phyloP scores from a whole-genome alignment of 2,329 filamentous ascomycete genomes.

The Dothistroma pini region DNA sequence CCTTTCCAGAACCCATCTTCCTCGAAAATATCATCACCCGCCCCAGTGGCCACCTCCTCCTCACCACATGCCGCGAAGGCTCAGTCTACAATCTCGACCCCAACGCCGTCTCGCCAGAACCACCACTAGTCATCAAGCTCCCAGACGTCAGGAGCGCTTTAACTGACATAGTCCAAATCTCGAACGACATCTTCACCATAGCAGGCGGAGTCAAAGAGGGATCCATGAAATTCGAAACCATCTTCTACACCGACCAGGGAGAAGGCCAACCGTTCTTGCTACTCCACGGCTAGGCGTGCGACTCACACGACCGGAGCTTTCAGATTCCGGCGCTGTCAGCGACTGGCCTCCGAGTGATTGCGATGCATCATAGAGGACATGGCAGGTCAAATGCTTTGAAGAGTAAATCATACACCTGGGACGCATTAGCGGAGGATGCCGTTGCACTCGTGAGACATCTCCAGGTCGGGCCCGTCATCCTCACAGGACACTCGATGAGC shows the following conservation, averaged over 20 bases:
- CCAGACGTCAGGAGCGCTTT: neutral
- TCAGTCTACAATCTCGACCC: conserved; percentile 6
- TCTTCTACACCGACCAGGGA: neutral
- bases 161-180: conserved; percentile 9
- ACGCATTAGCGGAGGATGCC: neutral
- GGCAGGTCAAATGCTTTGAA: neutral
- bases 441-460: neutral
- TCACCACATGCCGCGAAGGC: conserved; percentile 11
- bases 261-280: neutral
- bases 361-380: neutral
- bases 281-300: neutral
- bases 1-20: conserved; percentile 1
- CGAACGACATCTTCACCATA: conserved; percentile 3
- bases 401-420: neutral
- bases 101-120: neutral
- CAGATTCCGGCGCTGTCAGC: neutral
- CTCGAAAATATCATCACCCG: conserved; percentile 36
- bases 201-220: neutral
- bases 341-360: neutral
- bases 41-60: conserved; percentile 5
- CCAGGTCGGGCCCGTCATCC: neutral
- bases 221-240: conserved; percentile 4
- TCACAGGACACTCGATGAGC: neutral
- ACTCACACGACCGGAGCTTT: neutral
- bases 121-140: conserved; percentile 2